These are phyloP conservation scores for Ophiostoma angusticollis DNA, from an alignment of 2,329 filamentous ascomycete genomes.

Conservation along the genomic window DNA sequence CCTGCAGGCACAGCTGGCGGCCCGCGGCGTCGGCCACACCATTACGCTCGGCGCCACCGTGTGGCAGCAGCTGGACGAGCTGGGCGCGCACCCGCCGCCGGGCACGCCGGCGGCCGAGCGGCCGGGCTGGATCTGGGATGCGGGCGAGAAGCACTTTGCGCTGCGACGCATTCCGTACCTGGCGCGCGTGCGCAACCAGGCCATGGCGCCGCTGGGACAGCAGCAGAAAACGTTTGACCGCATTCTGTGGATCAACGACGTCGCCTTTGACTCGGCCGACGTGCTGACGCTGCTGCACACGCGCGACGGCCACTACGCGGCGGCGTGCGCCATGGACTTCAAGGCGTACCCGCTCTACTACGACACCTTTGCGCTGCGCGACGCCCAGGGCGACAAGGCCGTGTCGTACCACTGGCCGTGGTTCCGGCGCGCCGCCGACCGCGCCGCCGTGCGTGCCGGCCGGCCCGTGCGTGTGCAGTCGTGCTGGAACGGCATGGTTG, in stretches of 20 bases:
- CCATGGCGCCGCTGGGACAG: slow-evolving; percentile 48
- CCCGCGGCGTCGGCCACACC: slow-evolving; percentile 36
- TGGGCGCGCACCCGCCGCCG: slow-evolving; percentile 24
- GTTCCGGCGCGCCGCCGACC: slow-evolving; percentile 33
- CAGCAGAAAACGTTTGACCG: no score
- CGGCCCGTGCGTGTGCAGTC: slow-evolving; percentile 45
- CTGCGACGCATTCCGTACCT: slow-evolving; percentile 57
- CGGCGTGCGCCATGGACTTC: slow-evolving; percentile 49
- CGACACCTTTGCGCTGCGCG: slow-evolving; percentile 49
- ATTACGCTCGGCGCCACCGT: slow-evolving; percentile 43
- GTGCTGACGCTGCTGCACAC: slow-evolving; percentile 41
- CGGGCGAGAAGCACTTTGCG: slow-evolving; percentile 36
- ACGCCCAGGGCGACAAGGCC: slow-evolving; percentile 38
- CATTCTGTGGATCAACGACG: slow-evolving; percentile 48
- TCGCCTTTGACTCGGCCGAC: slow-evolving; percentile 41
- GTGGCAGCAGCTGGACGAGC: slow-evolving; percentile 43
- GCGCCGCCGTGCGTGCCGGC: slow-evolving; percentile 34
- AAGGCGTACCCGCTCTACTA: slow-evolving; percentile 40
- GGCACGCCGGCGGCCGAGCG: slow-evolving; percentile 23
- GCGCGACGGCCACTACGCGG: slow-evolving; percentile 40
- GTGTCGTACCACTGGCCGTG: slow-evolving; percentile 45
- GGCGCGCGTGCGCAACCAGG: slow-evolving; percentile 48
- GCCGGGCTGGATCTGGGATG: slow-evolving; percentile 49
- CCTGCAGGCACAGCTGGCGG: slow-evolving; percentile 40
- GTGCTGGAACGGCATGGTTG: slow-evolving; percentile 55